These are phyloP conservation scores for Thinopyrum obtusiflorum DNA, from an alignment of 202 grass and related monocot genomes.

Conservation along the genomic window DNA sequence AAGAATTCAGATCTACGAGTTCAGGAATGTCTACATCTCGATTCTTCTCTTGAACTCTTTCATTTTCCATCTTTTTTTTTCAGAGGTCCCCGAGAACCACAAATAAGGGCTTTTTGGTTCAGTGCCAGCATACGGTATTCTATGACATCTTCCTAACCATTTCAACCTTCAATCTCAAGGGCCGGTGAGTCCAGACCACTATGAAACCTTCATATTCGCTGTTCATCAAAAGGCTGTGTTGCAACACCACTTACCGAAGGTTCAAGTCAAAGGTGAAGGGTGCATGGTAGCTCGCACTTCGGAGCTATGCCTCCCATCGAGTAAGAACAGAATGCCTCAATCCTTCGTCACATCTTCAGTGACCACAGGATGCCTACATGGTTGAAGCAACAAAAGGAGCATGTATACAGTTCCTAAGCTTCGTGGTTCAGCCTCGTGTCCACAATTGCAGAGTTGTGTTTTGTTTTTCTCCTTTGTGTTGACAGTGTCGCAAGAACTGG, in stretches of 20 bases:
- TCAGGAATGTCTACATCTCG: not conserved
- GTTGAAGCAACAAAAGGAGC: not conserved
- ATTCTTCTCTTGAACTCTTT: conserved; percentile 1
- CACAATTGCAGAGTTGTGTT: not conserved
- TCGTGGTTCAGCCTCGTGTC: not conserved
- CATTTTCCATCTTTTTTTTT: not conserved
- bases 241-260: not conserved
- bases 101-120: not conserved
- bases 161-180: not conserved
- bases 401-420: not conserved
- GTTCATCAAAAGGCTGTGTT: not conserved
- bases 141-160: not conserved
- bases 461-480: not conserved
- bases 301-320: not conserved
- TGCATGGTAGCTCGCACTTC: not conserved
- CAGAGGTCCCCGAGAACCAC: not conserved
- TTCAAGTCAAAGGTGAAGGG: not conserved
- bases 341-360: not conserved
- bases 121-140: not conserved
- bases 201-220: not conserved
- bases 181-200: not conserved
- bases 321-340: not conserved
- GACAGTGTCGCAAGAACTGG: not conserved
- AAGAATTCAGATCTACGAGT: not conserved
- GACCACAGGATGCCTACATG: not conserved